phyloP scores from a whole-genome alignment of 2,329 filamentous ascomycete genomes.

The Tolypocladium guangdongense region DNA sequence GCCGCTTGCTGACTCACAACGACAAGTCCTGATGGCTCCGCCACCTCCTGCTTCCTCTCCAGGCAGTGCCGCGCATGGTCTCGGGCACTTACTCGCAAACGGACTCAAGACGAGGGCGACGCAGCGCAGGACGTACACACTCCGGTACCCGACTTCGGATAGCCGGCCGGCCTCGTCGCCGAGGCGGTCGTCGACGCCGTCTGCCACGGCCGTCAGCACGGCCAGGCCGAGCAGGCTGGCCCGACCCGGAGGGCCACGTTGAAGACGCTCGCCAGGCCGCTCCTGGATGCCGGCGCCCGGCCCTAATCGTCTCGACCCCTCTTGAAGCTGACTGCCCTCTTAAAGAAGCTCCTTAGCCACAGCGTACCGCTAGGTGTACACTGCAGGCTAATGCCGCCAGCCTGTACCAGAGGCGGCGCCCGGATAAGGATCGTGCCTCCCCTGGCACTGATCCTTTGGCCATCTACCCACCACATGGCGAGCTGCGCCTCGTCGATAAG shows the following conservation, averaged over 20 bases:
- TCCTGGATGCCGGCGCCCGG: neutral
- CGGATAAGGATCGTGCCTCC: no score
- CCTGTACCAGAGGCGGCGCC: no score
- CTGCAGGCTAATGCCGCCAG: no score
- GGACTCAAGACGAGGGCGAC: neutral
- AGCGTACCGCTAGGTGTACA: no score
- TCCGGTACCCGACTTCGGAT: neutral
- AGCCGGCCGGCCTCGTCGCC: neutral
- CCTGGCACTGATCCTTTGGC: no score
- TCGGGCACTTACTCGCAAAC: neutral
- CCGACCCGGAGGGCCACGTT: slow-evolving; percentile 1
- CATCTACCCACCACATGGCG: no score
- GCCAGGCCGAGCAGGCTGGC: neutral
- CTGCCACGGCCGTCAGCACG: slow-evolving; percentile 1
- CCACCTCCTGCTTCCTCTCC: neutral
- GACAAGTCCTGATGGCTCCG: neutral
- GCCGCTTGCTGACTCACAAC: neutral
- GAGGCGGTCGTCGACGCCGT: neutral
- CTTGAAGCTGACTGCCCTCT: no score
- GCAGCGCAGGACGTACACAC: slow-evolving; percentile 1
- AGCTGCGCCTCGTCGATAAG: no score
- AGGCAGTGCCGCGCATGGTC: neutral
- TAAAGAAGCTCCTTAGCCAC: no score
- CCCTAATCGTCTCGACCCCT: no score
- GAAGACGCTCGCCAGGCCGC: slow-evolving; percentile 1